Base-by-base conservation (phyloP, 2,329 filamentous ascomycete species). In the Teratosphaeriaceae sp. region DNA sequence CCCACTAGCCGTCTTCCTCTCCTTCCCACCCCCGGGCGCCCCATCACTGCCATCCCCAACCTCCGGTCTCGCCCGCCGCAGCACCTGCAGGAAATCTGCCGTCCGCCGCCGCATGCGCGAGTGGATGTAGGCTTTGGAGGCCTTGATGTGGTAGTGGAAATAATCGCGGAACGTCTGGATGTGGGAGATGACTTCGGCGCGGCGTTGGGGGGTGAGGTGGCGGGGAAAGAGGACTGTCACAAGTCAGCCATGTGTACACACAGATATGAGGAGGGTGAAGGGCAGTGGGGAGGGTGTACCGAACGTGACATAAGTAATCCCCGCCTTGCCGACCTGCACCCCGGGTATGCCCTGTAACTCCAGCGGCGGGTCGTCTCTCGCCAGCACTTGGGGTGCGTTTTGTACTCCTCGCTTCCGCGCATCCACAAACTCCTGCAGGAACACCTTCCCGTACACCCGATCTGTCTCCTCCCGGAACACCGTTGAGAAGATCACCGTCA, bases 81-180 rank as follows among this genome's bases (percentile, higher is more conserved):
- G 78, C n/a, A 98, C 90, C 78, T 98, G 94, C 45, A 98, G 80
- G 73, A 98, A 98, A 66, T 98, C 94, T 38, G 92, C 92, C 8
- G 94, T 98, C 65, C 92, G 81, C 73, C 90, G 87, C 64, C 92
- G 83, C 92, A 98, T 98, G 60, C 94, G 81, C 24, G 89, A 94
- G 75, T 98, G 92, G 53, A 98, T 98, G 62, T 96, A 98, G 41
- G 94, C 92, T 75, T 98, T 98, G 50, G 89, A 96, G 22, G 92
- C 94, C 72, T 98, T 98, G 71, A 98, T 98, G 69, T 98, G 92
- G 67, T 99, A 99, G 68, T 99, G 92, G 76, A 99, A 98, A 69
- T 98, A 98, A 64, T 98, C 92, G 54, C 92, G 86, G 85, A 98
- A 98, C 12, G 92, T 99, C 70, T 99, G 94, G 59, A 99, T 97